Evolutionary conservation across 1,284 basidiomycete genomes (phyloP).

Genomic region (Leccinum angustisporum): DNA sequence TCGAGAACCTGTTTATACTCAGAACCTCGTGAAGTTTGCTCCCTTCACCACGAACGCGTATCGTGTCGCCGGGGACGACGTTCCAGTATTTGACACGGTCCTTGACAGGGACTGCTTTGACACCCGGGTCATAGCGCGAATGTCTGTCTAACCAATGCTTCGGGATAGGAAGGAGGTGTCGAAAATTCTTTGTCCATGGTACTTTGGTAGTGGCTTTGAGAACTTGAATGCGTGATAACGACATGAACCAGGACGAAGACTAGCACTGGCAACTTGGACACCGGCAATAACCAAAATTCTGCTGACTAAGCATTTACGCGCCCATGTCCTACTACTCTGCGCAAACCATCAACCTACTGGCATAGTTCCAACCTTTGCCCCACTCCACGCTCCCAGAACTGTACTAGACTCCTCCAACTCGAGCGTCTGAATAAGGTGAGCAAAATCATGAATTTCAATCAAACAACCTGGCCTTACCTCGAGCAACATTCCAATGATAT

Average conservation of each 20-base stretch:
- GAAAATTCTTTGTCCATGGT: conserved; percentile 64
- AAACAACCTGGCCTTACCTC: conserved; percentile 55
- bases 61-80: conserved; percentile 78
- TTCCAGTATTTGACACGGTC: conserved; percentile 85
- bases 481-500: conserved; percentile 77
- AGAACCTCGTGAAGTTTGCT: conserved; percentile 65
- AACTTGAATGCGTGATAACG: conserved; percentile 43
- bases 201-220: conserved; percentile 46
- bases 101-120: conserved; percentile 56
- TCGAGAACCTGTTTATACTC: conserved; percentile 69
- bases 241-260: conserved; percentile 18
- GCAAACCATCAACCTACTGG: conserved; percentile 20
- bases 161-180: conserved; percentile 62
- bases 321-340: background rate
- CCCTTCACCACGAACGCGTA: conserved; percentile 66
- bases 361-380: conserved; percentile 25
- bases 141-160: conserved; percentile 36
- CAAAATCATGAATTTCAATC: background rate
- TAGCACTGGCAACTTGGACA: background rate
- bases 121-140: conserved; percentile 33
- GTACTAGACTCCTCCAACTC: conserved; percentile 72
- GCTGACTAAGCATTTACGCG: conserved; percentile 25
- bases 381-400: conserved; percentile 44
- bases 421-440: conserved; percentile 50
- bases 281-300: background rate